phyloP scores from a whole-genome alignment of 768 basidiomycete species.

The Exidia glandulosa region DNA sequence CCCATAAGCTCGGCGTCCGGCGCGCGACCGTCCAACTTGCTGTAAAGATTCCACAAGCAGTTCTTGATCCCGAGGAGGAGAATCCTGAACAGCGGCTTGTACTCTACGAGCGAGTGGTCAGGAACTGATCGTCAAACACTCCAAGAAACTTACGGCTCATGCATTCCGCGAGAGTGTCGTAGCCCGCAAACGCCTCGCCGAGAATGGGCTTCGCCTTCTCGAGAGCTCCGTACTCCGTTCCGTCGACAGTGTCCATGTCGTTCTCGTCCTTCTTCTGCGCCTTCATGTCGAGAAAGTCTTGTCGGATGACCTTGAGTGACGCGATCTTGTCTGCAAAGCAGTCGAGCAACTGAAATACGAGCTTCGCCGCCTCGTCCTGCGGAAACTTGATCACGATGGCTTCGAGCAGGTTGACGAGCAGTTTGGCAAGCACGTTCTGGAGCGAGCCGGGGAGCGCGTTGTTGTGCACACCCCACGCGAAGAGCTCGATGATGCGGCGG shows the following conservation, averaged over 20 bases:
- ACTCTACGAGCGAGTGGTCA: conserved; percentile 40
- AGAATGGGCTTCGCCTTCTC: conserved; percentile 75
- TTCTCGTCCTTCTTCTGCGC: conserved; percentile 39
- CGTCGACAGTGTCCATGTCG: conserved; percentile 22
- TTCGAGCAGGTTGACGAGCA: conserved; percentile 84
- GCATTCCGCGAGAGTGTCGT: conserved; percentile 50
- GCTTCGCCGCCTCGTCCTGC: conserved; percentile 49
- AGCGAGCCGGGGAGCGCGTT: conserved; percentile 66
- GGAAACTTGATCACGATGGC: conserved; percentile 68
- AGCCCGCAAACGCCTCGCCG: background rate
- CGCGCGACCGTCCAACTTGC: conserved; percentile 41
- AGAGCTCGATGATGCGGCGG: conserved; percentile 67
- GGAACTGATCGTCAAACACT: conserved; percentile 56
- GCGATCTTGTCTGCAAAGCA: conserved; percentile 78
- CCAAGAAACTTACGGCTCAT: conserved; percentile 77
- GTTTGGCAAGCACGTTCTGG: conserved; percentile 85
- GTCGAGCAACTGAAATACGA: conserved; percentile 71
- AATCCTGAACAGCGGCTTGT: conserved; percentile 75
- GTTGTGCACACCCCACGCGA: conserved; percentile 84
- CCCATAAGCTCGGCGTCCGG: conserved; percentile 83
- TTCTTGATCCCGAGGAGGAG: conserved; percentile 77
- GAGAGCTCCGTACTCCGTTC: conserved; percentile 52
- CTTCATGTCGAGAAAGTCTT: conserved; percentile 38
- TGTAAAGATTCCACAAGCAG: conserved; percentile 18
- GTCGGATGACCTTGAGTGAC: conserved; percentile 57